Percentiles rank a stretch among this genome's conserved stretches.
phyloP scores from a whole-genome alignment of 768 basidiomycete genomes.

The Aureoboletus auriporus region DNA sequence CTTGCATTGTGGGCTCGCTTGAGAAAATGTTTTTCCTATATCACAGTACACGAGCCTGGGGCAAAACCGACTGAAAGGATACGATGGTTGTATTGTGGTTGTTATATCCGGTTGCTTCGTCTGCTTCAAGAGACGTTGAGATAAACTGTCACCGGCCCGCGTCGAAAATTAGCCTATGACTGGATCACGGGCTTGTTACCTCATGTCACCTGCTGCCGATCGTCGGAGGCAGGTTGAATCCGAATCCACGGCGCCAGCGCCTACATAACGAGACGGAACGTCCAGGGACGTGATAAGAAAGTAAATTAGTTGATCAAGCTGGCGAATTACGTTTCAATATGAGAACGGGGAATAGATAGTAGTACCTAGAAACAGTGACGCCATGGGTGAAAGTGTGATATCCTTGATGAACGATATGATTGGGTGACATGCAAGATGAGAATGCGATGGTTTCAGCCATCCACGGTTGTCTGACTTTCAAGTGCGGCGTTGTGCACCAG shows the following conservation, averaged over 20 bases:
- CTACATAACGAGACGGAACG: not conserved
- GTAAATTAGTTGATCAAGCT: no score
- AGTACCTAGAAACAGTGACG: no score
- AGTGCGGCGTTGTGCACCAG: no score
- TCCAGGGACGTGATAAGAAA: no score
- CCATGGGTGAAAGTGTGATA: no score
- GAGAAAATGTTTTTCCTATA: not conserved
- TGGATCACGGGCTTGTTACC: not conserved
- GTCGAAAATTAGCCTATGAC: not conserved
- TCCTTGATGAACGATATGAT: no score
- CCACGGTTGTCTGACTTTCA: no score
- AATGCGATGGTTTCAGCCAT: no score
- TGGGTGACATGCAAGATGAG: no score
- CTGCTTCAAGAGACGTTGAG: not conserved
- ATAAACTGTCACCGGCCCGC: not conserved
- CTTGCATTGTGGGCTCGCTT: not conserved
- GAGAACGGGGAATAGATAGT: no score
- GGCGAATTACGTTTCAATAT: no score
- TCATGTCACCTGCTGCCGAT: not conserved
- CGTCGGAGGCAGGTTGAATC: not conserved
- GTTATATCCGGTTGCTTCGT: not conserved
- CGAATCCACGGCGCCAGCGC: not conserved
- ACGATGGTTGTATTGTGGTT: not conserved
- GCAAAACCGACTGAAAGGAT: not conserved
- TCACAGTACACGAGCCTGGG: not conserved